Conservation (phyloP, 2,329 filamentous ascomycete species). For the Beauveria caledonica region DNA sequence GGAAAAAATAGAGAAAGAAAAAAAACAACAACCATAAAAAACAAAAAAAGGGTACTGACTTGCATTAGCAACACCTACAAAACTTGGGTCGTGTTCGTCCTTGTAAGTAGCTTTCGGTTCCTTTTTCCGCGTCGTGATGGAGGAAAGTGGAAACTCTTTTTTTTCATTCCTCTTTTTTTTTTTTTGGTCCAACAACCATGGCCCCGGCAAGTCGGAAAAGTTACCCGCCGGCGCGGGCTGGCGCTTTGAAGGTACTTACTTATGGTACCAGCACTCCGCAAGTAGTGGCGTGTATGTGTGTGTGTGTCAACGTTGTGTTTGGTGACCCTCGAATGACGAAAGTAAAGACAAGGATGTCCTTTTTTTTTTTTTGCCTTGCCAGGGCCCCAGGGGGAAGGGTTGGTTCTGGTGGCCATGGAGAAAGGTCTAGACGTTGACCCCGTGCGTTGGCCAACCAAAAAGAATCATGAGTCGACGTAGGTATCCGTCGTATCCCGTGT, state of each 20-base stretch:
- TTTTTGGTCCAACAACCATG: neutral
- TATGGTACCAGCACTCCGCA: no score
- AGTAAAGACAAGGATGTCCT: neutral
- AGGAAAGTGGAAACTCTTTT: constrained; percentile 5
- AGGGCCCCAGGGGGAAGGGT: no score
- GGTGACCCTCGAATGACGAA: no score
- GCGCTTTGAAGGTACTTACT: neutral
- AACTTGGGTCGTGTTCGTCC: neutral
- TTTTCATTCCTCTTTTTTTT: no score
- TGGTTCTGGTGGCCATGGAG: no score
- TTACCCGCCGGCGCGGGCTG: constrained; percentile 1
- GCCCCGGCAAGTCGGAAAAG: constrained; percentile 7
- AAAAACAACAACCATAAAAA: neutral
- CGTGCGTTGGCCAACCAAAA: neutral
- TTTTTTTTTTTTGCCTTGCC: neutral
- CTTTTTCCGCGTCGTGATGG: neutral
- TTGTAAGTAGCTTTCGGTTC: neutral
- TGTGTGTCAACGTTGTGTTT: neutral
- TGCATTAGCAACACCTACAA: no score
- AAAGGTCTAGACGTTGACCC: neutral
- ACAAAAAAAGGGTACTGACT: no score
- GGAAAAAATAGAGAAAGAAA: neutral
- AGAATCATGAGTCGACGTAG: neutral
- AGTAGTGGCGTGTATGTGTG: neutral
- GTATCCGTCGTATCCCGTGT: neutral